Evolutionary conservation across 306 rosid genomes (phyloP).

Genomic region (Crataegus laevigata): DNA sequence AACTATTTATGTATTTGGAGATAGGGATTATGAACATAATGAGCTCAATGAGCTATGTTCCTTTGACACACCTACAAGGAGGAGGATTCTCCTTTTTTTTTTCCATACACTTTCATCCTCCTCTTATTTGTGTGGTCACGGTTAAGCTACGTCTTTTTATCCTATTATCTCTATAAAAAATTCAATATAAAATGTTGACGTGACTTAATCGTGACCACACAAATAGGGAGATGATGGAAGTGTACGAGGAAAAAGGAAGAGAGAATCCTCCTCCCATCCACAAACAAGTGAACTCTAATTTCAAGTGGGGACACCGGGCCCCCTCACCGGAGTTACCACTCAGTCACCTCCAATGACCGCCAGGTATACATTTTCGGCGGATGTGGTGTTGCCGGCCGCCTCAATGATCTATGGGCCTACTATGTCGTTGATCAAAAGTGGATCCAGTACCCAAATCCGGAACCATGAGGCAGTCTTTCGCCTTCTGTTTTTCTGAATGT

Average conservation of each 20-base stretch:
- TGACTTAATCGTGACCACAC: no score
- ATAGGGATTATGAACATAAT: conserved; percentile 69
- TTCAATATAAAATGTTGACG: no score
- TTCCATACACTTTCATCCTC: no score
- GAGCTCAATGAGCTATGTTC: conserved; percentile 77
- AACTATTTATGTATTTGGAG: conserved; percentile 75
- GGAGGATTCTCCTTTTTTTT: no score
- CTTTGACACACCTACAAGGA: no score
- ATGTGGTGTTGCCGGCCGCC: conserved; percentile 69
- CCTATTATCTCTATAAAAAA: no score
- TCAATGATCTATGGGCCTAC: conserved; percentile 84
- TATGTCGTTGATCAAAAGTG: conserved; percentile 51
- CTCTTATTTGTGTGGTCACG: no score
- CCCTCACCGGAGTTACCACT: conserved; percentile 79
- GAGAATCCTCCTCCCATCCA: no score
- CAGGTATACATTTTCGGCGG: conserved; percentile 65
- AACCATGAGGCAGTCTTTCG: conserved; percentile 77
- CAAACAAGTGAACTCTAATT: conserved; percentile 61
- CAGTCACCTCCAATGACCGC: conserved; percentile 38
- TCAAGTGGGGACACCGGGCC: conserved; percentile 52
- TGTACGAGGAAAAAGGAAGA: no score
- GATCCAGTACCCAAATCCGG: conserved; percentile 49
- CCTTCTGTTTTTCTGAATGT: conserved; percentile 60
- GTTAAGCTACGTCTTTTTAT: no score
- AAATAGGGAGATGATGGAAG: no score